These are phyloP conservation scores for Cyclotella distinguenda DNA, from an alignment of 108 stramenopile species.

Conservation along the genomic window DNA sequence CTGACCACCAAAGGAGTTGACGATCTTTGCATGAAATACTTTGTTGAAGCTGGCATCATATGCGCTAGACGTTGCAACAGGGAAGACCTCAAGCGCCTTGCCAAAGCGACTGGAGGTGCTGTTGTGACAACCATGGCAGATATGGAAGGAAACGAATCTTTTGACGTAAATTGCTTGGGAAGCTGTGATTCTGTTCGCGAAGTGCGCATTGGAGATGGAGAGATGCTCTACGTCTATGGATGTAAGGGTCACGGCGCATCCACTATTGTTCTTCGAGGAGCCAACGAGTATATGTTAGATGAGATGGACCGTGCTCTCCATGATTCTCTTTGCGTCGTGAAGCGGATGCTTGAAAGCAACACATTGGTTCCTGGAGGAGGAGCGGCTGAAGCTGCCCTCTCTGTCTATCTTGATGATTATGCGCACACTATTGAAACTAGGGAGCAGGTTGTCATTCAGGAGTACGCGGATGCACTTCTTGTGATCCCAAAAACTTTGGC, in stretches of 20 bases:
- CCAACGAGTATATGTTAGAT: slow-evolving; percentile 99
- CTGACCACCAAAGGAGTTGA: slow-evolving; percentile 99
- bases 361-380: slow-evolving; percentile 98
- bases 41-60: slow-evolving; percentile 97
- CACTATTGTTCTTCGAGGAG: slow-evolving; percentile 97
- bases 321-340: slow-evolving; percentile 96
- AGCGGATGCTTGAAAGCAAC: slow-evolving; percentile 97
- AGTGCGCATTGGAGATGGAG: slow-evolving; percentile 98
- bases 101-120: slow-evolving; percentile 96
- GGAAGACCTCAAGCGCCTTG: slow-evolving; percentile 97
- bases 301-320: slow-evolving; percentile 99
- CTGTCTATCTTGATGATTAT: slow-evolving; percentile 93
- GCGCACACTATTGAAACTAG: slow-evolving; percentile 91
- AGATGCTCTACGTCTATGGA: slow-evolving; percentile 96
- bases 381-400: slow-evolving; percentile 95
- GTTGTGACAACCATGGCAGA: slow-evolving; percentile 97
- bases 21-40: slow-evolving; percentile 99
- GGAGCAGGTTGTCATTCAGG: slow-evolving; percentile 98
- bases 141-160: slow-evolving; percentile 97
- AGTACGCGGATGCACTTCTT: slow-evolving; percentile 97
- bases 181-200: slow-evolving; percentile 87
- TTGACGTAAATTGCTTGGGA: slow-evolving; percentile 91
- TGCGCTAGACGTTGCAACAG: slow-evolving; percentile 93
- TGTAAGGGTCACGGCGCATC: slow-evolving; percentile 85
- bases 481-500: slow-evolving; percentile 98